These are phyloP conservation scores for Ammopiptanthus mongolicus DNA, from an alignment of 306 rosid genomes.

Conservation along the genomic window DNA sequence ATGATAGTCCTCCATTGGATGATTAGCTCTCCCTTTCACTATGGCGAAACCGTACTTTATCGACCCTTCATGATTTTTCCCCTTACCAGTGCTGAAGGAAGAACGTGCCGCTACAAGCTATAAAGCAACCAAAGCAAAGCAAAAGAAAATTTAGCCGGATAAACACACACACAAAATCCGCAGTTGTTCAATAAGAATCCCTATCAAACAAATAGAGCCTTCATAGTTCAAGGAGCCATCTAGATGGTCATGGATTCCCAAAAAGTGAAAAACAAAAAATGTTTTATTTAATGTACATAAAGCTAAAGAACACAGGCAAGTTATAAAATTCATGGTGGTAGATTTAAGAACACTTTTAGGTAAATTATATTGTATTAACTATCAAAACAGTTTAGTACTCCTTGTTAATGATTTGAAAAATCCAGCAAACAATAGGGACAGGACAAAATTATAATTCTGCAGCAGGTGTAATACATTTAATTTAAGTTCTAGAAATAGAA, in stretches of 20 bases:
- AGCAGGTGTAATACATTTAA: conserved; percentile 11
- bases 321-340: neutral
- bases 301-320: neutral
- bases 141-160: conserved; percentile 19
- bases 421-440: neutral
- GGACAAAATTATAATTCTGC: conserved; percentile 6
- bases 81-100: conserved; percentile 75
- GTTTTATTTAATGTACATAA: neutral
- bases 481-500: conserved; percentile 7
- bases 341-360: neutral
- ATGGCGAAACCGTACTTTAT: conserved; percentile 82
- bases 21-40: conserved; percentile 90
- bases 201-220: conserved; percentile 8
- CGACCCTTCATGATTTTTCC: conserved; percentile 61
- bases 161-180: neutral
- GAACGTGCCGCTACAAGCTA: conserved; percentile 62
- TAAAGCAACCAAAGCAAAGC: conserved; percentile 16
- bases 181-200: too few relatives aligned
- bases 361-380: neutral
- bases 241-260: too few relatives aligned
- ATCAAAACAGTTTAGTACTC: neutral
- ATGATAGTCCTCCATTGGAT: conserved; percentile 98
- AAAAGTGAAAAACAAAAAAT: too few relatives aligned
- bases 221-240: conserved; percentile 2
- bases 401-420: neutral